Evolutionary conservation across 2,329 filamentous ascomycete genomes (phyloP).

Genomic region (Neurospora sp.): DNA sequence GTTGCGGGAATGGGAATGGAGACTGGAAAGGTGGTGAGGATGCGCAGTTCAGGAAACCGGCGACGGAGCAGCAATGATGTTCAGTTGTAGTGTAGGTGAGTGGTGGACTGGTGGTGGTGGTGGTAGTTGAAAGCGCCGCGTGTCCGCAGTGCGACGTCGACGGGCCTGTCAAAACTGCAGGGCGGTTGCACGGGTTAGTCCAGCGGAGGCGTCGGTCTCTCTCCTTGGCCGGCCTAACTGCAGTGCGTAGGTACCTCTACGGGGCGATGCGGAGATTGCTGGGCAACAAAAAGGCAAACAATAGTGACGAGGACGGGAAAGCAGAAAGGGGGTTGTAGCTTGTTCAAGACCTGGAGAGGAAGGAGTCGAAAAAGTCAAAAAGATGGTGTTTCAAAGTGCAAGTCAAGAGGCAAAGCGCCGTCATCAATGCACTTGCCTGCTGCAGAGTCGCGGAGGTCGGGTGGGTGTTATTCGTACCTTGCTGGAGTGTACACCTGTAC

Average conservation of each 20-base stretch:
- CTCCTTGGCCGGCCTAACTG: background rate
- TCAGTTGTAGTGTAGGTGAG: background rate
- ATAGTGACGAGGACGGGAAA: background rate
- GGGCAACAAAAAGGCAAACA: background rate
- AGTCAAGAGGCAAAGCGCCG: background rate
- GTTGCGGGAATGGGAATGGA: background rate
- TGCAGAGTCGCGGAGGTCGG: background rate
- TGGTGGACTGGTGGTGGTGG: background rate
- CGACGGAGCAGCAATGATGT: background rate
- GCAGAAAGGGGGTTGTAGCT: background rate
- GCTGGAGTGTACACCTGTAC: background rate
- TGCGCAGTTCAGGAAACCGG: background rate
- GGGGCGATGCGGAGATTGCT: background rate
- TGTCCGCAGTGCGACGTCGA: background rate
- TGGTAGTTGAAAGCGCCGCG: background rate
- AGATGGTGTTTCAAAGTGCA: background rate
- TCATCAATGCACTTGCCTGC: background rate
- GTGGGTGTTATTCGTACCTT: background rate
- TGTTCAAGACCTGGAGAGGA: background rate
- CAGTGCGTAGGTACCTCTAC: background rate
- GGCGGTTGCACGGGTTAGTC: background rate
- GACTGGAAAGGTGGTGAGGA: background rate
- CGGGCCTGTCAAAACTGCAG: background rate
- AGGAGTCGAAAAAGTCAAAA: background rate
- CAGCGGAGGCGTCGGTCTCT: background rate